Conservation (phyloP, 129 eudicot genomes). For the Glebionis coronaria region DNA sequence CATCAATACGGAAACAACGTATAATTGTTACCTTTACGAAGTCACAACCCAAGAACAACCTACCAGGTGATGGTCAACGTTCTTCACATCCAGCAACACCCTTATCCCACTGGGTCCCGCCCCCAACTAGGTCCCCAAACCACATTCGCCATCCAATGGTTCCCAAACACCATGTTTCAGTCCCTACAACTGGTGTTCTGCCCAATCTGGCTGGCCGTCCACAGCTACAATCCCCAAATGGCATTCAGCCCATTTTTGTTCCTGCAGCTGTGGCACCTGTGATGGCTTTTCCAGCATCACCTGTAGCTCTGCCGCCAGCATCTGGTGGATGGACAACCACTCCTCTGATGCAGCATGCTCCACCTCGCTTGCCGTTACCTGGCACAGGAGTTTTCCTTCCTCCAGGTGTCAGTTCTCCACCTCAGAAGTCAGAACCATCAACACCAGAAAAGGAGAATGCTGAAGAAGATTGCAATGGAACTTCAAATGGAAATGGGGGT, state of each 20-base stretch:
- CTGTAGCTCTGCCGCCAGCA: background rate
- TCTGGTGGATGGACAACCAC: slow-evolving; percentile 24
- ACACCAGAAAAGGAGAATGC: slow-evolving; percentile 23
- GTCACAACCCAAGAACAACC: slow-evolving; percentile 46
- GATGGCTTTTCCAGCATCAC: slow-evolving; percentile 35
- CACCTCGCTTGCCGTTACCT: slow-evolving; percentile 27
- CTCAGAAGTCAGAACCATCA: slow-evolving; percentile 20
- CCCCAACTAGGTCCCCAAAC: slow-evolving; percentile 43
- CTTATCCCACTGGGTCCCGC: slow-evolving; percentile 39
- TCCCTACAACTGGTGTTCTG: slow-evolving; percentile 45
- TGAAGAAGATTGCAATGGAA: slow-evolving; percentile 12
- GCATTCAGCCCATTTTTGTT: slow-evolving; percentile 57
- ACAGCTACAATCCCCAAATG: slow-evolving; percentile 32
- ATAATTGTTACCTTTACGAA: slow-evolving; percentile 63
- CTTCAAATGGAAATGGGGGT: slow-evolving; percentile 33
- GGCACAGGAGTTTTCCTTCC: slow-evolving; percentile 93
- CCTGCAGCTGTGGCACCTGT: slow-evolving; percentile 52
- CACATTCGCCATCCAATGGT: slow-evolving; percentile 41
- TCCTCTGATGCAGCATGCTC: slow-evolving; percentile 45
- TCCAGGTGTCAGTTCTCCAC: slow-evolving; percentile 37
- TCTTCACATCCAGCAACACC: slow-evolving; percentile 16
- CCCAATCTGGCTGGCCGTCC: slow-evolving; percentile 16
- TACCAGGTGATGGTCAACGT: slow-evolving; percentile 29
- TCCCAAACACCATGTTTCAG: slow-evolving; percentile 52
- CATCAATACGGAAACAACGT: slow-evolving; percentile 56